Percentiles rank a stretch among this genome's conserved stretches.
phyloP scores from a whole-genome alignment of 148 eudicot species.

The Amaranthus hypochondriacus region DNA sequence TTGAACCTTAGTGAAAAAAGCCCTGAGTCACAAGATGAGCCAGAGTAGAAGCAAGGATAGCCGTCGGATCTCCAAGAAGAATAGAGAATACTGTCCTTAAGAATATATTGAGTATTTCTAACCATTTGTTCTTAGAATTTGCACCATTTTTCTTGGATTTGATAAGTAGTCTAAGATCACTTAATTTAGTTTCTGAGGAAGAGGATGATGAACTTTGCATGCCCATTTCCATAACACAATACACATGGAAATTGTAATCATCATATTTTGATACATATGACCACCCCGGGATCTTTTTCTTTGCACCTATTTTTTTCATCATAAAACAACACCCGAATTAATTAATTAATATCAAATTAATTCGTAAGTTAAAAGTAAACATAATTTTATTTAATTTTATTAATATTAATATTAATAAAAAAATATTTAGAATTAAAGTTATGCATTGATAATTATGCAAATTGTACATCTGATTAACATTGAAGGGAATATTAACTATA shows the following conservation, averaged over 20 bases:
- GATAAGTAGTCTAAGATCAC: neutral
- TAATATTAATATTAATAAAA: too few species aligned
- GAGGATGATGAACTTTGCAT: neutral
- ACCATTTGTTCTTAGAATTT: neutral
- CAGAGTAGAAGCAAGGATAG: constrained; percentile 18
- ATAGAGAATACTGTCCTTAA: constrained; percentile 13
- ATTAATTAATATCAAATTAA: too few species aligned
- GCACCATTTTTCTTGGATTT: neutral
- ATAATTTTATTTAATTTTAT: too few species aligned
- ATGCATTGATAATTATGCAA: too few species aligned
- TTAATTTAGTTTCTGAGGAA: neutral
- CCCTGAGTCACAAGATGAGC: constrained; percentile 15
- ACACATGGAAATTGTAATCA: constrained; percentile 18
- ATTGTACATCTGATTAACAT: too few species aligned
- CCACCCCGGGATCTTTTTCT: neutral
- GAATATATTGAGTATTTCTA: constrained; percentile 12
- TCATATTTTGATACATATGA: constrained; percentile 2
- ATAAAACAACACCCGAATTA: too few species aligned
- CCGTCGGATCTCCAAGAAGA: constrained; percentile 24
- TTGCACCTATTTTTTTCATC: neutral
- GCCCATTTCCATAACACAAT: constrained; percentile 19
- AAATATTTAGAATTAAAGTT: too few species aligned
- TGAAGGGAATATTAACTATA: too few species aligned
- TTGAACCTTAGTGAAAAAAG: constrained; percentile 5
- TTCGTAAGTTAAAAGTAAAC: too few species aligned